Evolutionary conservation across 1,284 basidiomycete genomes (phyloP).

Genomic region (Apiotrichum veenhuisii): DNA sequence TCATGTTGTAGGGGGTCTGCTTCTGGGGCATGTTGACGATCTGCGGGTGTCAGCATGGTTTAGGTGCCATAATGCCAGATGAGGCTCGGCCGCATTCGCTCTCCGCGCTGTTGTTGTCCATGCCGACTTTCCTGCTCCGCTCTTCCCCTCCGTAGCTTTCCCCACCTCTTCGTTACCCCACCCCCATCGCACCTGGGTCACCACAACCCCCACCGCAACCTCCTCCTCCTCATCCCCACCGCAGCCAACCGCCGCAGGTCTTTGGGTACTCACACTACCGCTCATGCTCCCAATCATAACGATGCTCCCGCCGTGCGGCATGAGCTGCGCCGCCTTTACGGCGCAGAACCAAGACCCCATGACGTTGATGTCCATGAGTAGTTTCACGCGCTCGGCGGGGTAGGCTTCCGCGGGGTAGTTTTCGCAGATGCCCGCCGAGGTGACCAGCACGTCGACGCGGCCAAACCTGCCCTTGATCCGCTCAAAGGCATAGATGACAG

Average conservation of each 20-base stretch:
- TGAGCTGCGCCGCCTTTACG: slow-evolving; percentile 73
- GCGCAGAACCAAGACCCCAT: slow-evolving; percentile 83
- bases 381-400: slow-evolving; percentile 74
- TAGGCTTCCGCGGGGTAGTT: slow-evolving; percentile 90
- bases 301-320: slow-evolving; percentile 67
- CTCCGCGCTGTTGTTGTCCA: no score
- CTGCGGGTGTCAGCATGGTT: slow-evolving; percentile 52
- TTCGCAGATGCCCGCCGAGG: slow-evolving; percentile 86
- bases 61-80: no score
- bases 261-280: slow-evolving; percentile 62
- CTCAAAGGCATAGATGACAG: slow-evolving; percentile 69
- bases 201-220: no score
- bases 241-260: no score
- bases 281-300: slow-evolving; percentile 88
- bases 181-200: no score
- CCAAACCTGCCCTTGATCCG: slow-evolving; percentile 69
- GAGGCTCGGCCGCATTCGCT: no score
- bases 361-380: slow-evolving; percentile 87
- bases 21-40: slow-evolving; percentile 82
- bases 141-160: no score
- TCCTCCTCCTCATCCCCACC: no score
- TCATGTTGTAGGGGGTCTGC: slow-evolving; percentile 96
- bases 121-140: no score
- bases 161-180: no score
- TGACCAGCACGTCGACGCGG: slow-evolving; percentile 60